Base-by-base conservation (phyloP, 225 moss, liverwort and hornwort genomes). In the Takakia lepidozioides region DNA sequence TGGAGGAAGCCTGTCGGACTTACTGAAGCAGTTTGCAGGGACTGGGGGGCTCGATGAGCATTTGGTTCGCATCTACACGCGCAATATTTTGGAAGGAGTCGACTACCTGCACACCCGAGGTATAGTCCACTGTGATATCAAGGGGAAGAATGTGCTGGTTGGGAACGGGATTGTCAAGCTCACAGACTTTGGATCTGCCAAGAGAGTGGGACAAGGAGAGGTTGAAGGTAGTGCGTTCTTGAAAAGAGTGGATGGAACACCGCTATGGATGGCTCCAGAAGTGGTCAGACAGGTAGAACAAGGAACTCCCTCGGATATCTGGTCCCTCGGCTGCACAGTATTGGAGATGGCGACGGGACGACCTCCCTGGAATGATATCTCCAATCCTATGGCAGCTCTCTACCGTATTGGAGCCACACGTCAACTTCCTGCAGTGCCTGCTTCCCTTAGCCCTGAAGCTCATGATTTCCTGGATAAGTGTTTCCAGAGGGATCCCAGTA, bases 121-220 rank as follows among this genome's bases (percentile, higher is more conserved):
- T 49, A 76, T 98, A 35, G 87, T 98, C 53, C 98, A 98, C 85
- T 87, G 98, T 2, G 91, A 98, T 67, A 85, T 98, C 50, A 98
- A 98, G 78, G 98, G 98, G 22, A 87, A 83, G 58, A 98, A 98
- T 50, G 63, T 98, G 13, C 20, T 98, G 25, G 91, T 91, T 1
- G 87, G 98, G 10, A 72, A 82, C 57, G 82, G 84, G 46, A 71
- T 65, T 37, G 87, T 98, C 62, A 98, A 98, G 87, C 71, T 98
- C 18, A 85, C 91, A 0, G 91, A 98, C 55, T 98, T 98, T 16
- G 98, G 91, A 38, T 84, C 87, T 4, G 98, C 98, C 41, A 98
- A 85, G 77, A 71, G 80, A 10, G 68, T 82, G 3, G 62, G 58
- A 0, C 39, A 10, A 3, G 53, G 11, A 3, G 13, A 23, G 25